Evolutionary conservation across 352 stramenopile species (phyloP), one percentile per base, ranked within the genome.

Genomic region (Globisporangium barbulae): DNA sequence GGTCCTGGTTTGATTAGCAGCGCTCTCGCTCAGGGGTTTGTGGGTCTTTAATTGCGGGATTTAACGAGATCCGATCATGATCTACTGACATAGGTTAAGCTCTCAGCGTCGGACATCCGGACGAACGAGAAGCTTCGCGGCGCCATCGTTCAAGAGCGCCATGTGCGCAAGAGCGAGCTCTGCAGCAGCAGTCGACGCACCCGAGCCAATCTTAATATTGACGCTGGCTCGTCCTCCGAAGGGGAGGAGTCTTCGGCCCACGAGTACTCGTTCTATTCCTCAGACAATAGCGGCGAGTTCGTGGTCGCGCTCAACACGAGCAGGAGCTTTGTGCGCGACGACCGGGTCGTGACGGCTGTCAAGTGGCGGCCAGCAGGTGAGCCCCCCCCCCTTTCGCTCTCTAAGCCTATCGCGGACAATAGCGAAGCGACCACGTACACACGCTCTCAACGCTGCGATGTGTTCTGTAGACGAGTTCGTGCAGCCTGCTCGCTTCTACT

Each of bases 71-170:
- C 31, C 19, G 5, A 10, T 54, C 1, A n/a, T 28, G 10, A 28
- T 35, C 2, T 39, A 41, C 30, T 54, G n/a, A 2, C 9, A 3
- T 35, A 83, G 75, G 71, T 83, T 9, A 67, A 68, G n/a, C 60
- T 84, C 19, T 58, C 71, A 5, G 65, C 71, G 50, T 58, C 63
- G 49, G 67, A 67, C 9, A 21, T 84, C 6, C 52, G 64, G 4
- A 63, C 68, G 5, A 75, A 70, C 50, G 49, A 69, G 21, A 58
- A 67, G 50, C 67, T 85, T 6, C 67, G 66, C 9, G 69, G 65
- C 17, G 58, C 60, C 37, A 79, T 85, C 55, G 53, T 82, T 35
- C 66, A 47, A 31, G 74, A 81, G 49, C 59, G 56, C 33, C 68
- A 76, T 49, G 62, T 81, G 22, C 9, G 30, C 25, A 70, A 68